Conservation (phyloP, 108 stramenopile species). For the Craspedostauros australis region DNA sequence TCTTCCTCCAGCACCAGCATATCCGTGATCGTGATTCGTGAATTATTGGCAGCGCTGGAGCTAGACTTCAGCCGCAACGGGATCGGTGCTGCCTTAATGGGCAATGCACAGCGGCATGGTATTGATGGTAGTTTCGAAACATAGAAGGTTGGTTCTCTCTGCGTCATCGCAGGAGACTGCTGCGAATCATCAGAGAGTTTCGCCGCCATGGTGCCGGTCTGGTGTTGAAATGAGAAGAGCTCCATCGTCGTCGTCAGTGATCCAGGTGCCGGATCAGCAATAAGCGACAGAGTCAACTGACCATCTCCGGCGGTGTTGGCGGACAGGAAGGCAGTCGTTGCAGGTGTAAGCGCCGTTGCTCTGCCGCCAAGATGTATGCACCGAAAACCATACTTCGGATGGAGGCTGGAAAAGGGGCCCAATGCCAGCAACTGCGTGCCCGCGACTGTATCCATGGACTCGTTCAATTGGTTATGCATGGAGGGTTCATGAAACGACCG, state of each 20-base stretch:
- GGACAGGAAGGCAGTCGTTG: constrained; percentile 23
- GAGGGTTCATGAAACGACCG: too few species aligned
- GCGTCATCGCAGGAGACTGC: not conserved
- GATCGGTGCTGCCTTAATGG: too few species aligned
- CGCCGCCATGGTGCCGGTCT: not conserved
- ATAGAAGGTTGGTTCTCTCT: not conserved
- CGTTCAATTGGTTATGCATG: not conserved
- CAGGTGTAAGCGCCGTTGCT: not conserved
- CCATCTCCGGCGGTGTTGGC: constrained; percentile 27
- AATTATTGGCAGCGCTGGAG: too few species aligned
- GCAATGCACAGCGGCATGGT: not conserved
- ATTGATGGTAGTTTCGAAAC: not conserved
- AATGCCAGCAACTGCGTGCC: constrained; percentile 6
- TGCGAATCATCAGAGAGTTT: not conserved
- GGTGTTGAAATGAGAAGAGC: too few species aligned
- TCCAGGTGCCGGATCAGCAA: not conserved
- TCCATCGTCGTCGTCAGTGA: not conserved
- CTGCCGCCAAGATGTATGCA: constrained; percentile 25
- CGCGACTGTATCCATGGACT: constrained; percentile 2
- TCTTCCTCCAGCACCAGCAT: too few species aligned
- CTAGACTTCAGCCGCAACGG: too few species aligned
- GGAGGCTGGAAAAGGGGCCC: constrained; percentile 27
- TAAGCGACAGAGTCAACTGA: not conserved
- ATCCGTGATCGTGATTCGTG: too few species aligned
- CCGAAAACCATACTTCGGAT: constrained; percentile 15